phyloP scores from a whole-genome alignment of 2,329 filamentous ascomycete species.

The Cercospora nicotianae region DNA sequence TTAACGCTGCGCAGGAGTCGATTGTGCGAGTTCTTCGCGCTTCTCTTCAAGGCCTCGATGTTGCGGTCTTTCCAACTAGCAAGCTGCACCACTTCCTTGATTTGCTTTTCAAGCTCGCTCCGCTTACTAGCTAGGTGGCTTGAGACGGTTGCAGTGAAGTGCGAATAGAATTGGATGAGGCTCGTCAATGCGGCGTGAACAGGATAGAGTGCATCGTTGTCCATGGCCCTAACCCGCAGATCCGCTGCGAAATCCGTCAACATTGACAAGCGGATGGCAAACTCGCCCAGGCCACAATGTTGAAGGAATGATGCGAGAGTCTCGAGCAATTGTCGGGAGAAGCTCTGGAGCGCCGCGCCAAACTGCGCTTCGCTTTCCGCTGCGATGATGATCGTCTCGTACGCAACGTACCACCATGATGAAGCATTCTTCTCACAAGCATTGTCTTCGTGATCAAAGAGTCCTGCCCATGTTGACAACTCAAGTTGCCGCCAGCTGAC shows the following conservation, averaged over 20 bases:
- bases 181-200: constrained; percentile 69
- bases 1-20: constrained; percentile 89
- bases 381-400: constrained; percentile 77
- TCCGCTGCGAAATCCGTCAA: constrained; percentile 64
- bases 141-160: constrained; percentile 66
- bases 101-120: constrained; percentile 77
- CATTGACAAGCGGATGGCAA: constrained; percentile 67
- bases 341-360: constrained; percentile 51
- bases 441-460: constrained; percentile 80
- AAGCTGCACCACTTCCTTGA: constrained; percentile 88
- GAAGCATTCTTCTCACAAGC: constrained; percentile 76
- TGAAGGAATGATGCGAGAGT: constrained; percentile 78
- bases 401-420: constrained; percentile 96
- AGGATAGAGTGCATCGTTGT: constrained; percentile 43
- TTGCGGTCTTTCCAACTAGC: constrained; percentile 99
- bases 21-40: constrained; percentile 83
- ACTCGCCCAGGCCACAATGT: constrained; percentile 77
- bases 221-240: constrained; percentile 59
- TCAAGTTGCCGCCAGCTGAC: constrained; percentile 90
- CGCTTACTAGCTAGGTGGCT: constrained; percentile 69
- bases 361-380: constrained; percentile 39
- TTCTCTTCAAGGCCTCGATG: constrained; percentile 83
- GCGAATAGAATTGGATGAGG: constrained; percentile 72
- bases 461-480: constrained; percentile 82
- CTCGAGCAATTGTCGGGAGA: constrained; percentile 68